phyloP scores from a whole-genome alignment of 495 filamentous ascomycete species.

The Mycothermus thermophilus region DNA sequence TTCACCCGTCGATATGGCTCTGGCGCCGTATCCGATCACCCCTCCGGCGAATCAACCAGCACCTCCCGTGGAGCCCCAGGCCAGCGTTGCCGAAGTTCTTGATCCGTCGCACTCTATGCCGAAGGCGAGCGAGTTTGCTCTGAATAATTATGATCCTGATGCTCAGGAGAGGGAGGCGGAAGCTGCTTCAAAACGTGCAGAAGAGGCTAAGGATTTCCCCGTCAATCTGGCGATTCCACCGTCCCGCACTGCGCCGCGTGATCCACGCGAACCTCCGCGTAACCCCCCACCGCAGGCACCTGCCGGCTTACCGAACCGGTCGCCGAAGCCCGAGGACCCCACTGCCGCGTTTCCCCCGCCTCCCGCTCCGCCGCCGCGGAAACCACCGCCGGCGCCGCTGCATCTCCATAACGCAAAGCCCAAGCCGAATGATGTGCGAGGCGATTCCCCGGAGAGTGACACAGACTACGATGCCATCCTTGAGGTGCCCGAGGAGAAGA shows the following conservation, averaged over 20 bases:
- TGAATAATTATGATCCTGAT: slow-evolving; percentile 39
- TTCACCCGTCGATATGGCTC: slow-evolving; percentile 37
- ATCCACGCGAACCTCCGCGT: slow-evolving; percentile 32
- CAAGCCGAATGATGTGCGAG: slow-evolving; percentile 32
- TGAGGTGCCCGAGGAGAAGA: slow-evolving; percentile 41
- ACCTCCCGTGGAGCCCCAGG: slow-evolving; percentile 12
- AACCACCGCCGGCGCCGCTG: slow-evolving; percentile 72
- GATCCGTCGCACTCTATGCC: slow-evolving; percentile 42
- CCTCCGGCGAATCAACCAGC: slow-evolving; percentile 31
- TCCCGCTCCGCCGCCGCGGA: slow-evolving; percentile 48
- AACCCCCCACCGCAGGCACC: slow-evolving; percentile 31
- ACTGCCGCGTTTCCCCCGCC: slow-evolving; percentile 31
- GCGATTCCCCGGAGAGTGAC: slow-evolving; percentile 48
- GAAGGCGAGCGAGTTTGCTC: slow-evolving; percentile 36
- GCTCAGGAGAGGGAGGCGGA: slow-evolving; percentile 31
- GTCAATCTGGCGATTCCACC: slow-evolving; percentile 33
- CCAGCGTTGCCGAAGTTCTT: slow-evolving; percentile 28
- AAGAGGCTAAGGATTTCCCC: slow-evolving; percentile 27
- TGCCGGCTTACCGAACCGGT: slow-evolving; percentile 26
- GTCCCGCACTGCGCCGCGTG: slow-evolving; percentile 33
- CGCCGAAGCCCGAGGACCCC: slow-evolving; percentile 32
- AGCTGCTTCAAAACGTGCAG: slow-evolving; percentile 26
- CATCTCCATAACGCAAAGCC: slow-evolving; percentile 44
- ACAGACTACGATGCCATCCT: slow-evolving; percentile 75
- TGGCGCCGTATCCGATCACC: slow-evolving; percentile 45